Base-by-base conservation (phyloP, 306 rosid species). In the Pterocarpus santalinus region DNA sequence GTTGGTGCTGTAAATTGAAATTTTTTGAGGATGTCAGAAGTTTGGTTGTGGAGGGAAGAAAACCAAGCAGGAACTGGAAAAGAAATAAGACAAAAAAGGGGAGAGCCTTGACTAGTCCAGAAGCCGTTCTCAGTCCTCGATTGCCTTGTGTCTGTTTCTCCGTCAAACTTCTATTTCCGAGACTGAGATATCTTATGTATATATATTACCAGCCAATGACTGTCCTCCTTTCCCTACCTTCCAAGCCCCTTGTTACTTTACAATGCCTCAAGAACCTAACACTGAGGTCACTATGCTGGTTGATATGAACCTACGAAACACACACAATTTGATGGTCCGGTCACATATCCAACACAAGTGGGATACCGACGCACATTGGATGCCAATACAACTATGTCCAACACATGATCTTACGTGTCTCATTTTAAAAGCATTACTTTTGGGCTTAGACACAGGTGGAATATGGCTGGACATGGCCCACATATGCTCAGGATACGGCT, bases 31-130 rank as follows among this genome's bases (percentile, higher is more conserved):
- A 57, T 38, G 13, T 64, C 79, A 38, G 22, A 7, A 1, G 32
- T n/a, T 17, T 34, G 53, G 32, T 47, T 11, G 38, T 38, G 17
- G 46, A 71, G 38, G 56, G 35, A 72, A 57, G 52, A 57, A 72
- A 53, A 58, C 73, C 14, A 8, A 35, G 58, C 66, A 35, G 34
- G 57, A 47, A 38, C 55, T 30, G 16, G 36, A 69, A 69, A 76
- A 82, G 72, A 69, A 51, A 73, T 10, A 17, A 69, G 67, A 80
- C 32, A 43, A 51, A 63, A 52, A 76, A 53, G 38, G 77, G 68
- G 12, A 58, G 73, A 28, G 22, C 28, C 75, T 36, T 52, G 33
- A 16, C 30, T 22, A 46, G 52, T 62, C 41, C 61, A 15, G 57
- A 72, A 80, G 38, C 32, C 56, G 8, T 46, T 38, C 56, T 68